Conservation (phyloP, 352 stramenopile genomes). For the Phytopythium ostracodes region DNA sequence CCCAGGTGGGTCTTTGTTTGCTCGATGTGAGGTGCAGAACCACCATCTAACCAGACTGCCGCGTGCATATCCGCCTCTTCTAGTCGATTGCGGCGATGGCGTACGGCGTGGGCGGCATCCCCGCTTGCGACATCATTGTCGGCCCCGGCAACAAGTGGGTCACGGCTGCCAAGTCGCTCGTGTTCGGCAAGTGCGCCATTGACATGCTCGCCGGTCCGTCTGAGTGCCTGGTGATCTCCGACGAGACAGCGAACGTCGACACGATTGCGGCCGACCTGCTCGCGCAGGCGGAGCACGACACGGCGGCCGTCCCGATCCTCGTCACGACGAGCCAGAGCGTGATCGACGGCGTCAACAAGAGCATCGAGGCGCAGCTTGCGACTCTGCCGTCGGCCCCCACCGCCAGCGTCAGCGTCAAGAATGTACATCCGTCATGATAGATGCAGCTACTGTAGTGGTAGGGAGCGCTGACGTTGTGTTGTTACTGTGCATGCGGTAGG, state of each 20-base stretch:
- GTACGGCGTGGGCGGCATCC: slow-evolving; percentile 90
- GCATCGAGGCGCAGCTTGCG: slow-evolving; percentile 71
- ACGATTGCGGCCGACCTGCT: slow-evolving; percentile 78
- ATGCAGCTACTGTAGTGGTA: too few species aligned
- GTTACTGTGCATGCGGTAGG: slow-evolving; percentile 16
- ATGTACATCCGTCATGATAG: slow-evolving; percentile 20
- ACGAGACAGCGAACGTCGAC: slow-evolving; percentile 77
- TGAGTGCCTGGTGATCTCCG: slow-evolving; percentile 97
- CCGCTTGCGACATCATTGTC: slow-evolving; percentile 97
- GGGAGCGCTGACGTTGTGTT: neutral
- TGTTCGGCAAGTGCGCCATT: slow-evolving; percentile 97
- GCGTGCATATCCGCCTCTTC: neutral
- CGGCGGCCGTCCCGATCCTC: slow-evolving; percentile 95
- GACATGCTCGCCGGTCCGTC: slow-evolving; percentile 99
- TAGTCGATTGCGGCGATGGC: slow-evolving; percentile 94
- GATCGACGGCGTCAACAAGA: slow-evolving; percentile 90
- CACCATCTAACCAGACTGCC: neutral
- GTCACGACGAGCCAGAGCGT: slow-evolving; percentile 86
- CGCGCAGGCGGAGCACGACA: slow-evolving; percentile 95
- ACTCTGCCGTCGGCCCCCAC: slow-evolving; percentile 64
- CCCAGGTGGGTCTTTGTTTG: slow-evolving; percentile 23
- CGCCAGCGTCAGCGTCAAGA: slow-evolving; percentile 58
- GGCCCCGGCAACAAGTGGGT: slow-evolving; percentile 99
- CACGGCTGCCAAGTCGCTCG: slow-evolving; percentile 97
- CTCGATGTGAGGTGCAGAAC: neutral